Base-by-base conservation (phyloP, 1,139 yeast species). In the Lipomyces yarrowii region DNA sequence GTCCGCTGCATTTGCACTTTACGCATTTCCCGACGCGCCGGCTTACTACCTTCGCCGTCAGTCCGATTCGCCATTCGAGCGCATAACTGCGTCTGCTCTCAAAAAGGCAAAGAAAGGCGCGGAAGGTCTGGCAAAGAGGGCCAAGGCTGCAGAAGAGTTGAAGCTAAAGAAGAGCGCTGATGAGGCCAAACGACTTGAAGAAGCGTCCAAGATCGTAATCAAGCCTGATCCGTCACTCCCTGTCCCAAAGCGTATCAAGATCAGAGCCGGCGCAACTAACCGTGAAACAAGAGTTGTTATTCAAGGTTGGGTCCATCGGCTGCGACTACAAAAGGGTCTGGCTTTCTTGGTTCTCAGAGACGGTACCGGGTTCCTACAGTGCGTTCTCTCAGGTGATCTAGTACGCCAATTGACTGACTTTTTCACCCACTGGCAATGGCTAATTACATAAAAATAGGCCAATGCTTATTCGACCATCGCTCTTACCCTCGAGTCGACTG, bases 101-200 rank as follows among this genome's bases (percentile, higher is more conserved):
- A 96, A 96, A 81, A 94, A 93, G 80, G 98, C 99, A 74, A 91
- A 91, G 80, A 96, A 96, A 79, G 98, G 97, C 67, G 94, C 90
- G 69, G 98, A 93, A 56, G 94, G 96, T 6, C 81, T 94, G 72
- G 91, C 86, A 79, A 94, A 93, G 82, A 96, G 93, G 80, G 56
- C 54, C 60, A 62, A 52, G 67, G 56, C 59, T 21, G 69, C 67
- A 11, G 64, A 64, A 26, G 87, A 84, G 72, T 86, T 86, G 72
- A 85, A 84, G 72, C 64, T 56, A 51, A 62, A 65, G 46, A 87
- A 84, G 72, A 87, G 86, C 72, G 86, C 84, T 15, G 92, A 85
- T 55, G 87, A 86, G 63, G 88, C 91, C 62, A 86, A 86, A 75
- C 86, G 88, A 76, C 77, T 91, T 72, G 96, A 90, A 72, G 90